Evolutionary conservation across 2,329 filamentous ascomycete species (phyloP).

Genomic region (Dothidotthia symphoricarpi): DNA sequence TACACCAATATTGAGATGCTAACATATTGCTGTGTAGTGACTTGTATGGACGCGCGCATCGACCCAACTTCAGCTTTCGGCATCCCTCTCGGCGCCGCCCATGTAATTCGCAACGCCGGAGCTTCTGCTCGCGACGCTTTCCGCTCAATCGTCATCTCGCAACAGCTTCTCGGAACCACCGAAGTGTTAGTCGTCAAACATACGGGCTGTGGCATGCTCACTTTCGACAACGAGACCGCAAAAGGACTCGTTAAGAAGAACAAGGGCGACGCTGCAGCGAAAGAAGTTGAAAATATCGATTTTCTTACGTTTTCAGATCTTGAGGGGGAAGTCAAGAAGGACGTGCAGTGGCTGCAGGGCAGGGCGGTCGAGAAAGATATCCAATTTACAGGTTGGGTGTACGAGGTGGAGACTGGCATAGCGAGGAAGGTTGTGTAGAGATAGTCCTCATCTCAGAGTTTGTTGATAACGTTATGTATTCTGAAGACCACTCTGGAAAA

Average conservation of each 20-base stretch:
- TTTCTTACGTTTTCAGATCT: conserved; percentile 62
- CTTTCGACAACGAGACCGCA: conserved; percentile 61
- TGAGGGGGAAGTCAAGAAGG: conserved; percentile 62
- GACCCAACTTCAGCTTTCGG: conserved; percentile 68
- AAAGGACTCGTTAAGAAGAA: conserved; percentile 58
- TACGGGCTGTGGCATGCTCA: conserved; percentile 71
- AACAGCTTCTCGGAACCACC: conserved; percentile 73
- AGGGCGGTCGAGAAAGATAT: conserved; percentile 61
- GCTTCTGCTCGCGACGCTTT: conserved; percentile 67
- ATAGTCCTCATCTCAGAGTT: no score
- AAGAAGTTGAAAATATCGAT: conserved; percentile 51
- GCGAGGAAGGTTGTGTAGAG: conserved; percentile 48
- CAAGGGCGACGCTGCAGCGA: conserved; percentile 53
- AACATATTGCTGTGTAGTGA: conserved; percentile 48
- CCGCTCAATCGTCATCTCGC: conserved; percentile 72
- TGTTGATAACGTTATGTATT: no score
- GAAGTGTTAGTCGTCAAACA: conserved; percentile 76
- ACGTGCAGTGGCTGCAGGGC: conserved; percentile 62
- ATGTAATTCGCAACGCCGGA: conserved; percentile 68
- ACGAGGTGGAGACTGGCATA: conserved; percentile 73
- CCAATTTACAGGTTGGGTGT: conserved; percentile 69
- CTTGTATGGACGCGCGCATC: conserved; percentile 78
- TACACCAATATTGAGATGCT: neutral
- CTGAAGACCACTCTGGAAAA: no score
- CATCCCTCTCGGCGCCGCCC: conserved; percentile 71